These are phyloP conservation scores for Macrophomina phaseolina DNA, from an alignment of 2,329 filamentous ascomycete genomes.

Conservation along the genomic window DNA sequence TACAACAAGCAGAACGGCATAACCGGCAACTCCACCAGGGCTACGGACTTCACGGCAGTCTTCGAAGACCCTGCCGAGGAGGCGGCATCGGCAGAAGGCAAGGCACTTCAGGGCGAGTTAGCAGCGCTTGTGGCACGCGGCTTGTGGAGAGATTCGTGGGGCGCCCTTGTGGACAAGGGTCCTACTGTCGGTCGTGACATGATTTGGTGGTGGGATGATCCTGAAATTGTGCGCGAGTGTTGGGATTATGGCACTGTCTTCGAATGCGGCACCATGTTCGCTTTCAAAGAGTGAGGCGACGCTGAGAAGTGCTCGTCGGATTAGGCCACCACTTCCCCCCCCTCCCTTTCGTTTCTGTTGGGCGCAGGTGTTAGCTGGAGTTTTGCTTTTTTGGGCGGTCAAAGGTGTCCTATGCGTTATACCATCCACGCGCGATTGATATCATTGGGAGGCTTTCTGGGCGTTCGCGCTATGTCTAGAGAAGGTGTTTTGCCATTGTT, in stretches of 20 bases:
- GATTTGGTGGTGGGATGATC: constrained; percentile 49
- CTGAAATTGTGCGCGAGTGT: constrained; percentile 45
- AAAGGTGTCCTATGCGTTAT: background rate
- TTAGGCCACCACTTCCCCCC: background rate
- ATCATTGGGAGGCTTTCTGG: background rate
- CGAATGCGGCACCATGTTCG: constrained; percentile 45
- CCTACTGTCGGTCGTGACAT: background rate
- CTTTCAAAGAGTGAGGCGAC: constrained; percentile 37
- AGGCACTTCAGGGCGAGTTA: constrained; percentile 39
- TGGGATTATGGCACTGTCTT: constrained; percentile 42
- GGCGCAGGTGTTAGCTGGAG: background rate
- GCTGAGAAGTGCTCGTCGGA: too few species aligned
- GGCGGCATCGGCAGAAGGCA: constrained; percentile 11
- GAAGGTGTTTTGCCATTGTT: constrained; percentile 5
- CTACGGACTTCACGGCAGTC: background rate
- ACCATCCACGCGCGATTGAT: background rate
- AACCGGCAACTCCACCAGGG: background rate
- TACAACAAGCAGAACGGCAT: constrained; percentile 8
- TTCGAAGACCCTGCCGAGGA: constrained; percentile 4
- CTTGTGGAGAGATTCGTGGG: constrained; percentile 48
- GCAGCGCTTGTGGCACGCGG: constrained; percentile 41
- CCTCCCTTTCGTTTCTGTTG: background rate
- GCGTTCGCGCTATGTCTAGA: background rate
- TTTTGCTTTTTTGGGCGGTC: constrained; percentile 9
- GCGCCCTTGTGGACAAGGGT: constrained; percentile 40